These are phyloP conservation scores for Termitomyces sp. DNA, from an alignment of 768 basidiomycete species.

Conservation along the genomic window DNA sequence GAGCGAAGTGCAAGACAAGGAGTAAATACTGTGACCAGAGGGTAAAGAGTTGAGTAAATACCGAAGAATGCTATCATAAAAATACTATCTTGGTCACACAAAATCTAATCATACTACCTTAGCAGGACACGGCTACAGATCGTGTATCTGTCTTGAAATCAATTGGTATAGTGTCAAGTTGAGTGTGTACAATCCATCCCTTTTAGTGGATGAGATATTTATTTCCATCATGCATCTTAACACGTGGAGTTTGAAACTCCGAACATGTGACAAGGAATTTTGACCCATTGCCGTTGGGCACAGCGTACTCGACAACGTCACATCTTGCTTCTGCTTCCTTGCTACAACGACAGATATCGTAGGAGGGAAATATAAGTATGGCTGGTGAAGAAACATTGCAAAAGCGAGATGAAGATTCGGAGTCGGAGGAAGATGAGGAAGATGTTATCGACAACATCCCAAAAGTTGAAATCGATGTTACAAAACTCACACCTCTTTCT, in stretches of 20 bases:
- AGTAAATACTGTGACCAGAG: too few species aligned
- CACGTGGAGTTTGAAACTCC: conserved; percentile 17
- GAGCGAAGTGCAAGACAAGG: too few species aligned
- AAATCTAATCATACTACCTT: too few species aligned
- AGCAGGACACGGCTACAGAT: too few species aligned
- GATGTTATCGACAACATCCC: conserved; percentile 48
- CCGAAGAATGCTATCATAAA: too few species aligned
- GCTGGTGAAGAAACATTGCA: conserved; percentile 61
- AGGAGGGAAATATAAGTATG: conserved; percentile 31
- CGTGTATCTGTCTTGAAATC: too few species aligned
- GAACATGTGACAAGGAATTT: conserved; percentile 5
- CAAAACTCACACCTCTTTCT: conserved; percentile 81
- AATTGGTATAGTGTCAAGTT: neutral
- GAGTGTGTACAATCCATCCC: too few species aligned
- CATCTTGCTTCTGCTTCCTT: neutral
- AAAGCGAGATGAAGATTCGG: conserved; percentile 62
- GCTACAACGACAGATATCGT: neutral
- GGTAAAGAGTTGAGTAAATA: too few species aligned
- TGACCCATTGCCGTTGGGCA: conserved; percentile 4
- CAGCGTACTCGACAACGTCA: neutral
- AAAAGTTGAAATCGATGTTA: conserved; percentile 70
- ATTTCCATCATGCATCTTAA: neutral
- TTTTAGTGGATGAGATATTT: neutral
- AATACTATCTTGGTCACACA: too few species aligned
- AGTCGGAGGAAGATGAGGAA: conserved; percentile 62